Conservation (phyloP, 2,329 filamentous ascomycete species). For the Venturia carpophila region DNA sequence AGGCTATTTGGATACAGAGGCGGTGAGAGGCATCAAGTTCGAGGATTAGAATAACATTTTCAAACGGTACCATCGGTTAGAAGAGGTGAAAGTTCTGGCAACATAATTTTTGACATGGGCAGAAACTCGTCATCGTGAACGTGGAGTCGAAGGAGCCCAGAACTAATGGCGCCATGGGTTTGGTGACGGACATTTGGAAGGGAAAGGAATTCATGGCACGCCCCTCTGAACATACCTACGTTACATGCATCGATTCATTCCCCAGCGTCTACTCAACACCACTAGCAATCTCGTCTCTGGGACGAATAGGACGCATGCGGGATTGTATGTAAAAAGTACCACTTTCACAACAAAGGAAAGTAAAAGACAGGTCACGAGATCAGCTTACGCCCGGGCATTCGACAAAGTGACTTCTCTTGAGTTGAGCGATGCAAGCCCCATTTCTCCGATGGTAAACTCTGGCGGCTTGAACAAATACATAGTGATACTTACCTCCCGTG, state of each 20-base stretch:
- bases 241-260: not conserved
- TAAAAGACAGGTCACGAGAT: no score
- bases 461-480: no score
- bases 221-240: not conserved
- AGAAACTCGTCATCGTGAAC: not conserved
- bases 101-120: not conserved
- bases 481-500: no score
- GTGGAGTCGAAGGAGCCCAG: not conserved
- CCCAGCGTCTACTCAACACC: not conserved
- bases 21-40: constrained; percentile 87
- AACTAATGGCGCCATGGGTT: not conserved
- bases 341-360: no score
- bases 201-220: not conserved
- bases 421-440: no score
- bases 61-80: not conserved
- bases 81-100: not conserved
- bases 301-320: no score
- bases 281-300: not conserved
- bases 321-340: no score
- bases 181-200: not conserved
- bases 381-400: no score
- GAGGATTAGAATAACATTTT: constrained; percentile 53
- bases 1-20: constrained; percentile 73
- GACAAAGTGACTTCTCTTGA: no score
- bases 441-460: no score